A percentile compares a stretch with the other conserved stretches of the same genome.
These are phyloP conservation scores for Cryptococcus sp. DNA, from an alignment of 1,284 basidiomycete species.

Conservation along the genomic window DNA sequence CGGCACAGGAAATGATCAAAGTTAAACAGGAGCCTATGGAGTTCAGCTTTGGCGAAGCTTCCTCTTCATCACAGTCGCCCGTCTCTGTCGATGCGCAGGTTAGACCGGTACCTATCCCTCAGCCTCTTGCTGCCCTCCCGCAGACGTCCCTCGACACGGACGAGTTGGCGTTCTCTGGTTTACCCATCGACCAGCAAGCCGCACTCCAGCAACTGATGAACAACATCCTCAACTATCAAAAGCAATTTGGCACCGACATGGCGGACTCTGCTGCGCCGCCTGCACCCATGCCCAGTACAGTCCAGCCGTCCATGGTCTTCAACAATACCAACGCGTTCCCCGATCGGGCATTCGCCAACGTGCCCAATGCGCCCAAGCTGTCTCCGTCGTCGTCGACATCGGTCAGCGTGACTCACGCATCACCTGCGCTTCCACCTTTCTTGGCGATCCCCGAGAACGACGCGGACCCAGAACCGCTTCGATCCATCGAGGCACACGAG, in stretches of 20 bases:
- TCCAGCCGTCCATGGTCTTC: slow-evolving; percentile 35
- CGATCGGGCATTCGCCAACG: background rate
- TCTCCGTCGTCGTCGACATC: slow-evolving; percentile 7
- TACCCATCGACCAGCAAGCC: slow-evolving; percentile 44
- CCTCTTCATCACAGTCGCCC: slow-evolving; percentile 4
- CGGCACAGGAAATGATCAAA: slow-evolving; percentile 17
- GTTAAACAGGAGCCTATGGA: slow-evolving; percentile 49
- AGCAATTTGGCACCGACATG: slow-evolving; percentile 32
- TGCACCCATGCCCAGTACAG: slow-evolving; percentile 10
- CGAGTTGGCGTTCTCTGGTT: slow-evolving; percentile 15
- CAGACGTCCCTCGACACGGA: background rate
- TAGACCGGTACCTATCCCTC: slow-evolving; percentile 11
- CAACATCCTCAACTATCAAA: slow-evolving; percentile 43
- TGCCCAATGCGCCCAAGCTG: background rate
- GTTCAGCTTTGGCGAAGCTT: slow-evolving; percentile 13
- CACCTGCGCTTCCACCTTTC: slow-evolving; percentile 3
- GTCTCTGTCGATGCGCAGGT: slow-evolving; percentile 6
- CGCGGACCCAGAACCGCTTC: slow-evolving; percentile 33
- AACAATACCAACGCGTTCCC: background rate
- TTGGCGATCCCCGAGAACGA: slow-evolving; percentile 14
- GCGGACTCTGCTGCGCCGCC: slow-evolving; percentile 3
- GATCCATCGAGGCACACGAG: slow-evolving; percentile 31
- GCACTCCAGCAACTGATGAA: slow-evolving; percentile 44
- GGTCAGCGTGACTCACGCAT: background rate
- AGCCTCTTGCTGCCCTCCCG: slow-evolving; percentile 6